Base-by-base conservation (phyloP, 106 monocot species). In the Iris macrosiphon region DNA sequence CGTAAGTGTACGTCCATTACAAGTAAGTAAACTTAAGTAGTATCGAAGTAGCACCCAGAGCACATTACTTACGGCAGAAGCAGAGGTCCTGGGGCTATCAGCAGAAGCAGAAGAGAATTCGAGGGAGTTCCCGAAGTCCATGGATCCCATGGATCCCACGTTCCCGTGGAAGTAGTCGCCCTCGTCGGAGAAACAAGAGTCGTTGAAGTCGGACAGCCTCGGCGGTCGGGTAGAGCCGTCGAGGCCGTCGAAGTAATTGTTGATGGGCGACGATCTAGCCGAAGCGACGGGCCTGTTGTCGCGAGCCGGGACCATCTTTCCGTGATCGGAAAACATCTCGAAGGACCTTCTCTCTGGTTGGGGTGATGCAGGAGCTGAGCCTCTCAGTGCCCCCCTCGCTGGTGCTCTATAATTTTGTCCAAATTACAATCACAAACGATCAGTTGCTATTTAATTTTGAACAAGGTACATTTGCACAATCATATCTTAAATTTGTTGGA, bases 141-240 rank as follows among this genome's bases (percentile, higher is more conserved):
- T 16, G 9, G 81, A 77, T 20, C 55, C 33, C 1, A 32, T 33
- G 33, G 32, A 32, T 33, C 5, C n/a, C n/a, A n/a, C n/a, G 2
- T 41, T 0, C 41, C 53, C 38, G 26, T 18, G 42, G 0, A 35
- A 32, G 24, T 83, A 70, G 25, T 79, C 66, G 2, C 82, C 14
- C 33, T 82, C 79, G 5, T 76, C 82, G 3, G 31, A 40, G 21
- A 65, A 61, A n/a, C n/a, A n/a, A 11, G 52, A 52, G 20, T 79
- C 78, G 7, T 50, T 56, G 11, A 42, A 61, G 24, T 17, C 27
- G 19, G 77, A 49, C 21, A 48, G 51, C 59, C 60, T 76, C n/a
- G 57, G 13, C 11, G 64, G 45, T 10, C 71, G 57, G 55, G 40
- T 41, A 23, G 63, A 43, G 15, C 39, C 11, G n/a, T 79, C 79